Percentiles rank a stretch among this genome's conserved stretches.
These are phyloP conservation scores for Adansonia rubrostipa DNA, from an alignment of 441 rosid species.

Conservation along the genomic window DNA sequence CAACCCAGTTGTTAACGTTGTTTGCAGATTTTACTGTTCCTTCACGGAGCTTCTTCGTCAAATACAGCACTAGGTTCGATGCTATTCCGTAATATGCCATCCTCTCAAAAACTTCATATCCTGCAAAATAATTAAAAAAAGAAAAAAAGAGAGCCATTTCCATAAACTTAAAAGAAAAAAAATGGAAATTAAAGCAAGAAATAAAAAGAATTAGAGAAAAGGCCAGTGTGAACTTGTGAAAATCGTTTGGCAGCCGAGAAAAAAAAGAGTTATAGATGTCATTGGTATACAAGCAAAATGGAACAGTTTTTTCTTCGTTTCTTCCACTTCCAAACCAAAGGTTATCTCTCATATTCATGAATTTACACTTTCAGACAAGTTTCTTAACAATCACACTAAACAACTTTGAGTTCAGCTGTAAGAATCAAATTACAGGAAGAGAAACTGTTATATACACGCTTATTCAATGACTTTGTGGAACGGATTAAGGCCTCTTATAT, in stretches of 20 bases:
- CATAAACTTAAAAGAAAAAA: background rate
- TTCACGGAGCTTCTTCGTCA: constrained; percentile 49
- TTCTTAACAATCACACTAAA: background rate
- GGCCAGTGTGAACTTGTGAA: too few relatives aligned
- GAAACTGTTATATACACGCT: background rate
- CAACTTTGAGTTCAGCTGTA: background rate
- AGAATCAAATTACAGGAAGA: background rate
- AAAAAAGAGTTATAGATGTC: too few relatives aligned
- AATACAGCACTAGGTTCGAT: constrained; percentile 52
- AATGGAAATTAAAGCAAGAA: background rate
- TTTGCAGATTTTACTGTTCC: constrained; percentile 62
- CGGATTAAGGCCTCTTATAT: background rate
- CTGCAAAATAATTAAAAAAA: constrained; percentile 28
- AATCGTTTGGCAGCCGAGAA: too few relatives aligned
- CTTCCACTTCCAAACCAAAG: background rate
- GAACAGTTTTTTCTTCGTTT: background rate
- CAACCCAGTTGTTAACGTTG: constrained; percentile 61
- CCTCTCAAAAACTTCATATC: constrained; percentile 59
- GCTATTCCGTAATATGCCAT: constrained; percentile 73
- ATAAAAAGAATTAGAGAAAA: background rate
- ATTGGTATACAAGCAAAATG: too few relatives aligned
- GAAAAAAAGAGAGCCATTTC: background rate
- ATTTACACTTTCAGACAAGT: background rate
- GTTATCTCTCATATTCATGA: background rate
- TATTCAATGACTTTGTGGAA: background rate